Conservation (phyloP, 805 yeast genomes). For the Metschnikowia henanensis region DNA sequence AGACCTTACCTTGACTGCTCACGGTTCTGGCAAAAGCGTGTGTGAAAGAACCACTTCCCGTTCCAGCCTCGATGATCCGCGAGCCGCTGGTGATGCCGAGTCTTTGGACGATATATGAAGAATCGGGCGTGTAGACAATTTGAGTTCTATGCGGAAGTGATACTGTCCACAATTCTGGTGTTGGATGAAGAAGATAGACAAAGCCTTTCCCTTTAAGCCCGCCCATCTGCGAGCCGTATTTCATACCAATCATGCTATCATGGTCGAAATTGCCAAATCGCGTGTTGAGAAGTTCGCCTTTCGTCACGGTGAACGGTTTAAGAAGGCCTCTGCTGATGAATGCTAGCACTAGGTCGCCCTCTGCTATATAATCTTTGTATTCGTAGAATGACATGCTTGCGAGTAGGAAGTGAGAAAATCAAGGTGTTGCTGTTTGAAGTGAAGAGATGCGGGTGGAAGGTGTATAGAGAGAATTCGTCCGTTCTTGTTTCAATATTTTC, state of each 20-base stretch:
- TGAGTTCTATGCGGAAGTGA: conserved; percentile 97
- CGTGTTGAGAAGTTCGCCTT: conserved; percentile 70
- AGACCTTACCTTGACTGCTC: conserved; percentile 58
- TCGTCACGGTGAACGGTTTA: conserved; percentile 66
- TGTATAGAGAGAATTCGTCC: too few species aligned
- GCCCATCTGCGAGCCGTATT: conserved; percentile 83
- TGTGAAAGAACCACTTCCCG: conserved; percentile 95
- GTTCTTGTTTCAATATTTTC: too few species aligned
- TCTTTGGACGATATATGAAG: conserved; percentile 85
- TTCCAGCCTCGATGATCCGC: conserved; percentile 92
- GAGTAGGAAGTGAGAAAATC: too few species aligned
- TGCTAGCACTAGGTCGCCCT: conserved; percentile 84
- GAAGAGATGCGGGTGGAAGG: not conserved
- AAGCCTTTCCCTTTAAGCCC: conserved; percentile 78
- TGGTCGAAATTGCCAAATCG: conserved; percentile 92
- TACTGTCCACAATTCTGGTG: conserved; percentile 96
- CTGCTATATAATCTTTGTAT: conserved; percentile 69
- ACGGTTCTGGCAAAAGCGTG: conserved; percentile 89
- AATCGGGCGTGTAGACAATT: conserved; percentile 95
- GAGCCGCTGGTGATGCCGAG: conserved; percentile 72
- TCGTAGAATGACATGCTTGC: conserved; percentile 49
- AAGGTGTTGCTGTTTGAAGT: too few species aligned
- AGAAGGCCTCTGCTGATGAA: conserved; percentile 81
- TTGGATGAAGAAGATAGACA: conserved; percentile 84
- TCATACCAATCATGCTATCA: conserved; percentile 72